Evolutionary conservation across 129 eudicot genomes (phyloP).

Genomic region (Artemisia argyi): DNA sequence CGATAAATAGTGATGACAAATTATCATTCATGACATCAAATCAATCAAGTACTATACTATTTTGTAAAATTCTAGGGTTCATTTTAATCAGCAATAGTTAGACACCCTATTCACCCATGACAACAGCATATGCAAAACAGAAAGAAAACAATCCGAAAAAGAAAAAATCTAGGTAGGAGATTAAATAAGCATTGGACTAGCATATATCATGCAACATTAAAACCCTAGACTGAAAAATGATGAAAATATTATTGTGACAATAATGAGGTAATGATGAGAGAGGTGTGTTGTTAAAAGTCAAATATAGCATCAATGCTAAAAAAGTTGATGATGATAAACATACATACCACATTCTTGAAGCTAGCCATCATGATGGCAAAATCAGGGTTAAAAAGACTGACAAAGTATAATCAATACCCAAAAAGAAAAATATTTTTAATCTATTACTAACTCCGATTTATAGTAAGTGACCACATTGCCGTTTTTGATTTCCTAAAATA

Average conservation of each 20-base stretch:
- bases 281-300: slow-evolving; percentile 27
- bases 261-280: slow-evolving; percentile 42
- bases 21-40: slow-evolving; percentile 7
- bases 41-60: neutral
- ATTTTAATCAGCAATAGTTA: neutral
- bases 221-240: slow-evolving; percentile 37
- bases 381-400: slow-evolving; percentile 30
- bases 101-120: slow-evolving; percentile 1
- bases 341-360: slow-evolving; percentile 22
- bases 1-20: slow-evolving; percentile 9
- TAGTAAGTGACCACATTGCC: no score
- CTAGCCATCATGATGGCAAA: slow-evolving; percentile 24
- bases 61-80: neutral
- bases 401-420: slow-evolving; percentile 29
- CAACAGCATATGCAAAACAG: slow-evolving; percentile 6
- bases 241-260: slow-evolving; percentile 18
- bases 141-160: slow-evolving; percentile 4
- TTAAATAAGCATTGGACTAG: neutral
- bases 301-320: slow-evolving; percentile 36
- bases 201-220: slow-evolving; percentile 24
- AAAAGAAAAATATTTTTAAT: slow-evolving; percentile 15
- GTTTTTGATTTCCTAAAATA: no score
- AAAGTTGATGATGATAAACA: slow-evolving; percentile 16
- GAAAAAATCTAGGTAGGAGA: neutral
- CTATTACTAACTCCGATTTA: neutral